phyloP scores from a whole-genome alignment of 306 rosid genomes.

The Trichosanthes cucumerina region DNA sequence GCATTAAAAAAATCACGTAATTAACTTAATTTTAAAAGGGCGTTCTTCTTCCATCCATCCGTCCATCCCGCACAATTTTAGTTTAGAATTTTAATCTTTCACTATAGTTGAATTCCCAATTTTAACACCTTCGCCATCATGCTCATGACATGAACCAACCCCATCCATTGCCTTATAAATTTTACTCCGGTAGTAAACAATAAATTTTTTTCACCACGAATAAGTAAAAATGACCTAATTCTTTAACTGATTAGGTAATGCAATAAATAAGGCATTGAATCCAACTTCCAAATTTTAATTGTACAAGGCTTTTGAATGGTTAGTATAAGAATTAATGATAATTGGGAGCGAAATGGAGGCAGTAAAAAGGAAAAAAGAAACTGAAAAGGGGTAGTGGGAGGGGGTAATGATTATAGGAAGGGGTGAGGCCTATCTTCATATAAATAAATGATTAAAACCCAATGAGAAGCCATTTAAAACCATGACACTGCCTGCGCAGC shows the following conservation, averaged over 20 bases:
- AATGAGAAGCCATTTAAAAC: not conserved
- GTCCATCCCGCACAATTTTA: too few species aligned
- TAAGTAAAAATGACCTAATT: not conserved
- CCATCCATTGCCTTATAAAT: not conserved
- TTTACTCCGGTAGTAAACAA: not conserved
- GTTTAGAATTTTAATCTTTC: too few species aligned
- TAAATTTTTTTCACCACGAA: not conserved
- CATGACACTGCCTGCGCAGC: conserved; percentile 56
- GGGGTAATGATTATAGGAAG: not conserved
- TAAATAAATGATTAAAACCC: conserved; percentile 19
- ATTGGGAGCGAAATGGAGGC: not conserved
- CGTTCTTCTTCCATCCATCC: not conserved
- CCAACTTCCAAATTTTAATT: not conserved
- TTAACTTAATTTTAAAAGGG: not conserved
- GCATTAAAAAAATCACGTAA: not conserved
- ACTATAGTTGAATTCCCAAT: not conserved
- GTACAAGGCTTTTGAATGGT: not conserved
- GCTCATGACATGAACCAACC: not conserved
- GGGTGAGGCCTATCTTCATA: not conserved
- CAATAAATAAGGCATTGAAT: not conserved
- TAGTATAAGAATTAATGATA: too few species aligned
- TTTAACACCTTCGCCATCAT: not conserved
- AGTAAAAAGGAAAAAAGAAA: not conserved
- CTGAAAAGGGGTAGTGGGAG: not conserved
- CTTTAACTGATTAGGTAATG: not conserved